These are phyloP conservation scores for Aureobasidium zeae DNA, from an alignment of 2,329 filamentous ascomycete genomes.

Conservation along the genomic window DNA sequence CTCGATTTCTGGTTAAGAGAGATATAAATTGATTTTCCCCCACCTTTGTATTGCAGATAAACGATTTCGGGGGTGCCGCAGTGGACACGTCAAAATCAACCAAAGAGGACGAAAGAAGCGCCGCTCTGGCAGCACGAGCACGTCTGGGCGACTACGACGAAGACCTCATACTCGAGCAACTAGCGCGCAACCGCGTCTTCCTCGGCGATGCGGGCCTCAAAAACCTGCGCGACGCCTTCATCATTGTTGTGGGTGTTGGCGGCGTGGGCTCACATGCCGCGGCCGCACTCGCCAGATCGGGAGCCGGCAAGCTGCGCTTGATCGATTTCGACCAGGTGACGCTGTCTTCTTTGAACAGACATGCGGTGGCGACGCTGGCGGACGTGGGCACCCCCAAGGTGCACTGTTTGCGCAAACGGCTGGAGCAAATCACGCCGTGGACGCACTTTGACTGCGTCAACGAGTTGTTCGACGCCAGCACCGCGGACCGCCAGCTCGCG, in stretches of 20 bases:
- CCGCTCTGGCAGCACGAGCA: slow-evolving; percentile 50
- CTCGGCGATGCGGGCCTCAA: slow-evolving; percentile 70
- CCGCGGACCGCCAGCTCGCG: slow-evolving; percentile 57
- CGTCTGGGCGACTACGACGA: slow-evolving; percentile 57
- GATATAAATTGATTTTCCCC: too few relatives aligned
- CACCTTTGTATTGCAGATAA: too few relatives aligned
- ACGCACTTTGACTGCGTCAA: slow-evolving; percentile 77
- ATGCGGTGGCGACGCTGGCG: slow-evolving; percentile 85
- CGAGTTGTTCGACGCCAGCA: slow-evolving; percentile 66
- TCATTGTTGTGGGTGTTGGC: slow-evolving; percentile 85
- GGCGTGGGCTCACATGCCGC: slow-evolving; percentile 91
- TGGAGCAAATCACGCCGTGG: slow-evolving; percentile 88
- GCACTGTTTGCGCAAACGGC: slow-evolving; percentile 64
- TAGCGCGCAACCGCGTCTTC: slow-evolving; percentile 88
- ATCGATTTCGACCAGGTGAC: slow-evolving; percentile 98
- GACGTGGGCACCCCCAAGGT: slow-evolving; percentile 94
- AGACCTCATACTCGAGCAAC: slow-evolving; percentile 85
- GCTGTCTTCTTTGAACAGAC: slow-evolving; percentile 86
- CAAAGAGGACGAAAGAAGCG: slow-evolving; percentile 49
- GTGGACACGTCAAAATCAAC: slow-evolving; percentile 29
- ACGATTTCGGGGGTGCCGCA: slow-evolving; percentile 50
- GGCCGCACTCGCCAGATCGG: slow-evolving; percentile 77
- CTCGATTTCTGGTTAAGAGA: too few relatives aligned
- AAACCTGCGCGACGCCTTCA: slow-evolving; percentile 70
- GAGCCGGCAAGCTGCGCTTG: slow-evolving; percentile 76